Conservation (phyloP, 148 eudicot species). For the Spergularia marina region DNA sequence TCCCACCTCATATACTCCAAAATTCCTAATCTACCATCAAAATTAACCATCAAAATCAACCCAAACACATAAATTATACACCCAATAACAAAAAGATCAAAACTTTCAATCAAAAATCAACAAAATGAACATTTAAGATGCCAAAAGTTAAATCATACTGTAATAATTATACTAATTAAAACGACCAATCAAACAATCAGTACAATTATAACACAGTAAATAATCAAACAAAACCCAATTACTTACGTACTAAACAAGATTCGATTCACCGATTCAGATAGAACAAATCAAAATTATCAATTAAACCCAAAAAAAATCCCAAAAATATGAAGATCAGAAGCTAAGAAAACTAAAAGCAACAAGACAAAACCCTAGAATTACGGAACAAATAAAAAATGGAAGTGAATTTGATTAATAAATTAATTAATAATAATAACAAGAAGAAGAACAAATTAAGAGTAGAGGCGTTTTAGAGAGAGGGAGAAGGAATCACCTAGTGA, state of each 20-base stretch:
- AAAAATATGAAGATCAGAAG: conserved; percentile 15
- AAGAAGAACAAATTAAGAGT: neutral
- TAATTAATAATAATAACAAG: conserved; percentile 3
- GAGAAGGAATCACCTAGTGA: conserved; percentile 2
- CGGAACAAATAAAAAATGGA: neutral
- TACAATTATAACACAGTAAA: neutral
- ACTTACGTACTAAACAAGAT: conserved; percentile 5
- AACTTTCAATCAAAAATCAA: neutral
- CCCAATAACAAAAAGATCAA: conserved; percentile 5
- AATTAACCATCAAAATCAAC: neutral
- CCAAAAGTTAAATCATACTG: neutral
- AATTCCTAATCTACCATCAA: neutral
- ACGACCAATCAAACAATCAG: neutral
- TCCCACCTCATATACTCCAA: neutral
- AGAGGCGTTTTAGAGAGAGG: conserved; percentile 3
- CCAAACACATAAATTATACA: neutral
- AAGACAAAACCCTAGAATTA: conserved; percentile 27
- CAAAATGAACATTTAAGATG: neutral
- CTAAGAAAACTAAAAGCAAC: neutral
- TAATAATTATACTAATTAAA: neutral
- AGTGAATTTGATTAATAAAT: neutral
- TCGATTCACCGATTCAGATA: neutral
- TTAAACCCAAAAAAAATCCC: neutral
- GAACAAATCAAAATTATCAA: neutral
- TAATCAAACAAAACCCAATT: neutral